Evolutionary conservation across 2,329 filamentous ascomycete species (phyloP), one percentile per base, ranked within the genome.

Genomic region (Aaosphaeria pasadenensis): DNA sequence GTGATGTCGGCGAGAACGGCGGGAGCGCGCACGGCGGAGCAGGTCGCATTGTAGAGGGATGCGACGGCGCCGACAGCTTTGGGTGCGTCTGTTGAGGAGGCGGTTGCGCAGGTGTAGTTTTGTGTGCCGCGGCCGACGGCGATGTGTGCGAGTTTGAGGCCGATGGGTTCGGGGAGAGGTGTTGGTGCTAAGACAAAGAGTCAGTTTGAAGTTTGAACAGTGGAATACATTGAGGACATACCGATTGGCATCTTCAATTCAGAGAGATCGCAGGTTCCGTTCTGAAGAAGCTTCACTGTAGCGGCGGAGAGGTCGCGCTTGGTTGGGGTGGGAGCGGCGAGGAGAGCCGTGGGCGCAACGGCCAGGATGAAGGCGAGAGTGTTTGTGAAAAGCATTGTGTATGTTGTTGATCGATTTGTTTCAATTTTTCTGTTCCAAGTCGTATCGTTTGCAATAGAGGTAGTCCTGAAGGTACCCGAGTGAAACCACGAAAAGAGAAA

Each of bases 61-160:
- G 92, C 92, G 0, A 89, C 66, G 46, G 92, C 92, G 54, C 92
- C 92, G 43, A 77, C 71, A 13, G 85, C 77, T 7, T 75, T 77
- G 11, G 92, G 91, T 0, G 73, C 73, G 0, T 83, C 80, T 4
- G 80, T 80, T 1, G 81, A 66, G 58, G 87, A 81, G 48, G 57
- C 51, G 3, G 67, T 74, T 49, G 81, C 76, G 77, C 92, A 96
- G 44, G 89, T 95, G 77, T 96, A 97, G 79, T 96, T 96, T 74
- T 96, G 86, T 6, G 88, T 94, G 51, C 92, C 92, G 40, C 89
- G 86, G 61, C 92, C 92, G 53, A 96, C 77, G 64, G 87, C 89
- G 46, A 96, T 87, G 71, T 95, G 89, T 64, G 83, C 80, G 44
- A 95, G 77, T 4, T 66, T 74, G 30, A 89, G 75, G 47, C 85